Conservation (phyloP, 805 yeast species). For the Kuraishia cidri region DNA sequence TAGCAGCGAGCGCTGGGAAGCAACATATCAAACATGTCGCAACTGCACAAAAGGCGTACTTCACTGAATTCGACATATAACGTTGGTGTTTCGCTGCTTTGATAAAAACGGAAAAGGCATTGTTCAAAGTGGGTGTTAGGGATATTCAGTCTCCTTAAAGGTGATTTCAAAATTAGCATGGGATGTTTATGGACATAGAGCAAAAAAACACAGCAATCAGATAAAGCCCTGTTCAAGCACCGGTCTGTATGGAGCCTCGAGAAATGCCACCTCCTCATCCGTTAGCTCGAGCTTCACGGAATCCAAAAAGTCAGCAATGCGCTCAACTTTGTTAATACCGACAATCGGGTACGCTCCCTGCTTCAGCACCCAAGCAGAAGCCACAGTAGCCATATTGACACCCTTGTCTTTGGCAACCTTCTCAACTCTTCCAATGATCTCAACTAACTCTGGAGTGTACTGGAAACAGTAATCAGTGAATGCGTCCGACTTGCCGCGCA, state of each 20-base stretch:
- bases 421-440: slow-evolving; percentile 41
- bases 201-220: too few relatives aligned
- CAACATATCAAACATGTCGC: too few relatives aligned
- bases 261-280: slow-evolving; percentile 21
- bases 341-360: slow-evolving; percentile 49
- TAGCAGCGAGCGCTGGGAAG: too few relatives aligned
- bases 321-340: slow-evolving; percentile 36
- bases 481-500: slow-evolving; percentile 1
- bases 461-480: slow-evolving; percentile 29
- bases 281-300: slow-evolving; percentile 31
- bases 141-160: too few relatives aligned
- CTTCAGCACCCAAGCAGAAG: slow-evolving; percentile 41
- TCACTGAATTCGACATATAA: too few relatives aligned
- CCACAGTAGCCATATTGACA: slow-evolving; percentile 46
- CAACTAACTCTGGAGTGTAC: slow-evolving; percentile 44
- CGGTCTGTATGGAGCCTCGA: slow-evolving; percentile 33
- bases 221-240: too few relatives aligned
- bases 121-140: too few relatives aligned
- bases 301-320: slow-evolving; percentile 43
- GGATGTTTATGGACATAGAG: too few relatives aligned
- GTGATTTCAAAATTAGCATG: too few relatives aligned
- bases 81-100: too few relatives aligned
- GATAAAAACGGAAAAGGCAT: too few relatives aligned
- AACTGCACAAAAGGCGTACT: too few relatives aligned
- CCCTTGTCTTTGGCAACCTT: slow-evolving; percentile 35